phyloP scores from a whole-genome alignment of 2,329 filamentous ascomycete genomes.

The Coniochaeta sp. region DNA sequence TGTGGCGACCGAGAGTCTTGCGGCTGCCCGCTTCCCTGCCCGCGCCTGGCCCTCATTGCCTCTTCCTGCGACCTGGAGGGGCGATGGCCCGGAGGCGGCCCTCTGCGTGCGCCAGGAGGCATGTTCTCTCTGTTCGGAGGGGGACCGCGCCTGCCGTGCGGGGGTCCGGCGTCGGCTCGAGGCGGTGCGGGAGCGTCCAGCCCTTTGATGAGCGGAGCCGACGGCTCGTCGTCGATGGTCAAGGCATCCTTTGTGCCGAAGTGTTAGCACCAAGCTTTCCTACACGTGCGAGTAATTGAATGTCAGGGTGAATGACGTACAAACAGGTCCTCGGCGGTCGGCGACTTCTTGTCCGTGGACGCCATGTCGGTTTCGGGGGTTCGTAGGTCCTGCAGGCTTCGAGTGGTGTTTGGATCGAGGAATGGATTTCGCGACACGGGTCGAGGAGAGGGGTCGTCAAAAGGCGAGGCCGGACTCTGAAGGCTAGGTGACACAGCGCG shows the following conservation, averaged over 20 bases:
- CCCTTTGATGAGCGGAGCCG: constrained; percentile 9
- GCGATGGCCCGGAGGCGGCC: constrained; percentile 45
- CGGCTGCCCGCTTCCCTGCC: constrained; percentile 27
- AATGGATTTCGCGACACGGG: constrained; percentile 71
- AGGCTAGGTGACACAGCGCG: constrained; percentile 53
- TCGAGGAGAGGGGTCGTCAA: constrained; percentile 51
- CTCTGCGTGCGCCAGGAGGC: constrained; percentile 35
- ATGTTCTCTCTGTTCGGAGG: constrained; percentile 38
- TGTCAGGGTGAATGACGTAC: constrained; percentile 45
- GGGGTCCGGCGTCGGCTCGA: constrained; percentile 18
- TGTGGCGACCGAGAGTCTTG: constrained; percentile 18
- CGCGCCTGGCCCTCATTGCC: constrained; percentile 43
- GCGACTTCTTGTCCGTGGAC: constrained; percentile 37
- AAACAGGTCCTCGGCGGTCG: constrained; percentile 65
- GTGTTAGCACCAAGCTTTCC: constrained; percentile 12
- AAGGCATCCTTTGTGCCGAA: constrained; percentile 54
- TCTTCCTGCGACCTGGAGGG: constrained; percentile 62
- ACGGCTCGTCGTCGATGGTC: constrained; percentile 58
- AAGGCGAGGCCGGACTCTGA: constrained; percentile 42
- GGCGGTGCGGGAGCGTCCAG: constrained; percentile 9
- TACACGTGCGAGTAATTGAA: neutral
- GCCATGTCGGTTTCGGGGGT: constrained; percentile 42
- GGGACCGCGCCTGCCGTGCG: constrained; percentile 20
- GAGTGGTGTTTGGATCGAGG: constrained; percentile 46
- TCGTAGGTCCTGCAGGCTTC: constrained; percentile 24